Conservation (phyloP, 192 early-diverging fungal genomes). For the Coemansia sp. region DNA sequence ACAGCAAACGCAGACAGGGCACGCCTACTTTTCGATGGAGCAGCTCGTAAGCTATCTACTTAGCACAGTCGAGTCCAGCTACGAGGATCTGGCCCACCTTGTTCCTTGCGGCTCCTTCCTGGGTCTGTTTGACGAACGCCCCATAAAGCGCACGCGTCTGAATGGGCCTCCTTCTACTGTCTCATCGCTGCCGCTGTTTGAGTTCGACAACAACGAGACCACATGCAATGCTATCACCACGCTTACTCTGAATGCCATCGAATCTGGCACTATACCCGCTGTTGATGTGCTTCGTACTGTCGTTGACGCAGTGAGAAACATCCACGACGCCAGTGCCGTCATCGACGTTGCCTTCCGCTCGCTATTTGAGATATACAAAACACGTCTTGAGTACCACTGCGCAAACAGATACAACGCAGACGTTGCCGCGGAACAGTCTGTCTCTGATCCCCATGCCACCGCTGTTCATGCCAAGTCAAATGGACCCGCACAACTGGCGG, state of each 20-base stretch:
- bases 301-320: conserved; percentile 43
- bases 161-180: background rate
- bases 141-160: conserved; percentile 41
- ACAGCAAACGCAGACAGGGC: no score
- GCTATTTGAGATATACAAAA: conserved; percentile 46
- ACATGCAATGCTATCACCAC: conserved; percentile 27
- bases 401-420: conserved; percentile 35
- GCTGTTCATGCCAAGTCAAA: background rate
- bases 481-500: background rate
- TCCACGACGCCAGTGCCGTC: conserved; percentile 48
- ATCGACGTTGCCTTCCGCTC: conserved; percentile 51
- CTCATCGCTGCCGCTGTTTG: conserved; percentile 17
- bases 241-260: conserved; percentile 34
- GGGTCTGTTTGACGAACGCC: conserved; percentile 53
- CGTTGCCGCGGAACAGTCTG: background rate
- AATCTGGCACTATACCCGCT: conserved; percentile 6
- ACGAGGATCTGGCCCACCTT: conserved; percentile 48
- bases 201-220: conserved; percentile 51
- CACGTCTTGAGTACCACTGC: conserved; percentile 45
- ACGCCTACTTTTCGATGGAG: conserved; percentile 20
- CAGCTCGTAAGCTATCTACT: conserved; percentile 34
- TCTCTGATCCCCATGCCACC: background rate
- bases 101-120: conserved; percentile 54
- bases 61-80: conserved; percentile 48
- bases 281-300: conserved; percentile 37